Evolutionary conservation across 441 rosid genomes (phyloP).

Genomic region (Populus hybrid): DNA sequence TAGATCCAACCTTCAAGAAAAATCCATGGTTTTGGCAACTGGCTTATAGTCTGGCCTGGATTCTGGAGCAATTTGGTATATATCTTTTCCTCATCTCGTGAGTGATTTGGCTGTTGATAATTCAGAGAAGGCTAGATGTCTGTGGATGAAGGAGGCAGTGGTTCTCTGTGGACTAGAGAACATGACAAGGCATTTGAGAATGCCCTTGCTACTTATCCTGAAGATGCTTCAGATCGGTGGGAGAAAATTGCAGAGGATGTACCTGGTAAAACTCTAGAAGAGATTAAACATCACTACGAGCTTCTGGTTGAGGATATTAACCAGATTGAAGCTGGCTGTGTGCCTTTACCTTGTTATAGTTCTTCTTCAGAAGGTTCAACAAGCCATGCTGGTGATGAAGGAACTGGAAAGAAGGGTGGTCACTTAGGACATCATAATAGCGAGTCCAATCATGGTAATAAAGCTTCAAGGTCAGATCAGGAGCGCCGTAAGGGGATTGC

Average conservation of each 20-base stretch:
- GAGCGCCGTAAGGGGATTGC: constrained; percentile 98
- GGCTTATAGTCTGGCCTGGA: constrained; percentile 30
- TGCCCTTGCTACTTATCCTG: constrained; percentile 67
- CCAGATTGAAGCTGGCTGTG: constrained; percentile 83
- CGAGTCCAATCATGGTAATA: constrained; percentile 71
- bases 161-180: constrained; percentile 78
- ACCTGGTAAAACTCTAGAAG: constrained; percentile 77
- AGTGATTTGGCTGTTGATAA: constrained; percentile 22
- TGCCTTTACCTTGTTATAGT: constrained; percentile 71
- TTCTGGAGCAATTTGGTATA: constrained; percentile 17
- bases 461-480: constrained; percentile 83
- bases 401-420: constrained; percentile 66
- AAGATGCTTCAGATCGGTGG: constrained; percentile 70
- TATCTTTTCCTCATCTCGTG: constrained; percentile 26
- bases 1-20: constrained; percentile 32
- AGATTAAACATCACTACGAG: constrained; percentile 80
- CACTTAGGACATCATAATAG: constrained; percentile 49
- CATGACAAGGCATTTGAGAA: constrained; percentile 92
- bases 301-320: constrained; percentile 75
- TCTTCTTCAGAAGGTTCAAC: constrained; percentile 59
- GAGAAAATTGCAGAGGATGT: constrained; percentile 86
- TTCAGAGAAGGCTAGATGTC: constrained; percentile 52
- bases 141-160: constrained; percentile 64
- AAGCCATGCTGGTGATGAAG: constrained; percentile 63
- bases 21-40: constrained; percentile 26